Conservation (phyloP, 2,329 filamentous ascomycete genomes). For the Ambrosiella xylebori region DNA sequence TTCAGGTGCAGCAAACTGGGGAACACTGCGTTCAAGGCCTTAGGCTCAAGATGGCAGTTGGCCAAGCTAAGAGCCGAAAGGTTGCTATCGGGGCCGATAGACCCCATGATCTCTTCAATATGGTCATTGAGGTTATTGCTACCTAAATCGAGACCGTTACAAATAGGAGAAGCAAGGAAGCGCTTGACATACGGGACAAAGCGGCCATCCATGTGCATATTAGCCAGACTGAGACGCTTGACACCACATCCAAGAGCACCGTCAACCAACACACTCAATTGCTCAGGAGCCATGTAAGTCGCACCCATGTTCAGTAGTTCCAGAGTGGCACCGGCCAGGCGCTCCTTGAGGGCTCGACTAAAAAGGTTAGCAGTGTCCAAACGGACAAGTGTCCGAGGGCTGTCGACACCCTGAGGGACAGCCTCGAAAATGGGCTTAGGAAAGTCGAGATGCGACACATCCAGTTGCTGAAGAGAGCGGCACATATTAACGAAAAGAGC, state of each 20-base stretch:
- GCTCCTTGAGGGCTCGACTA: conserved; percentile 56
- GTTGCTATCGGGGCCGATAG: conserved; percentile 20
- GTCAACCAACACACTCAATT: conserved; percentile 63
- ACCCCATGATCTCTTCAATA: conserved; percentile 40
- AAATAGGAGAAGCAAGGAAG: conserved; percentile 60
- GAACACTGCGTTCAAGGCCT: conserved; percentile 56
- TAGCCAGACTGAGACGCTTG: conserved; percentile 62
- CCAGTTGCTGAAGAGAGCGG: conserved; percentile 66
- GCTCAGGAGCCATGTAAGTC: conserved; percentile 52
- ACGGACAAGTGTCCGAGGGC: conserved; percentile 26
- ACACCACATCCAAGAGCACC: conserved; percentile 65
- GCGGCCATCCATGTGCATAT: conserved; percentile 58
- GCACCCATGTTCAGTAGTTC: conserved; percentile 73
- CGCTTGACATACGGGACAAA: conserved; percentile 59
- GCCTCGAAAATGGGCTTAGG: conserved; percentile 25
- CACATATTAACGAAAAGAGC: conserved; percentile 83
- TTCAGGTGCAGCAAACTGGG: conserved; percentile 53
- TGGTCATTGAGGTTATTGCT: conserved; percentile 55
- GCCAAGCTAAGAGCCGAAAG: conserved; percentile 56
- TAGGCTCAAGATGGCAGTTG: conserved; percentile 62
- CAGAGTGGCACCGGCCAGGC: conserved; percentile 56
- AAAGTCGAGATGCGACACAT: conserved; percentile 72
- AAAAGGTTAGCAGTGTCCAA: conserved; percentile 42
- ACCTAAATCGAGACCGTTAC: conserved; percentile 76
- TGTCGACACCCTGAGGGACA: conserved; percentile 15